These are phyloP conservation scores for Bonia amplexicaulis DNA, from an alignment of 176 grass and related monocot species.

Conservation along the genomic window DNA sequence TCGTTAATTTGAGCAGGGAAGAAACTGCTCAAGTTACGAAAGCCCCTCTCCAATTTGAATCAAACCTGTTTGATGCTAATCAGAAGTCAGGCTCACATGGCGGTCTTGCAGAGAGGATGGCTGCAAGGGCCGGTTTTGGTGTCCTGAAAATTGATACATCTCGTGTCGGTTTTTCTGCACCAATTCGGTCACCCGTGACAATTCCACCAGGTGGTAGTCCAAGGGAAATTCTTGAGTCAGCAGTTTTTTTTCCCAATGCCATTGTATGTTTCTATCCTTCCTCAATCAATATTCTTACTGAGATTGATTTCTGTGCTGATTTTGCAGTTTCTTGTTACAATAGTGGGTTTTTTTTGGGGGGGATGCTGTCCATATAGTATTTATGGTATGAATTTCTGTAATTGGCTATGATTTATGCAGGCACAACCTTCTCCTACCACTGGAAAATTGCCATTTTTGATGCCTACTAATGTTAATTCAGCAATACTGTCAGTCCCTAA, in stretches of 20 bases:
- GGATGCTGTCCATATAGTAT: background rate
- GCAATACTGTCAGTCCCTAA: background rate
- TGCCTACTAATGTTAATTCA: constrained; percentile 21
- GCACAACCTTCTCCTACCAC: constrained; percentile 81
- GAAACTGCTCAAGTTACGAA: constrained; percentile 33
- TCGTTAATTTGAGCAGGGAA: constrained; percentile 1
- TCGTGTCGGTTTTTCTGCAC: constrained; percentile 35
- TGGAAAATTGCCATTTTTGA: constrained; percentile 63
- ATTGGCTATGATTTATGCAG: constrained; percentile 45
- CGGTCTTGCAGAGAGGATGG: constrained; percentile 60
- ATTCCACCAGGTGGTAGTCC: constrained; percentile 86
- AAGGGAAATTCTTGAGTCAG: constrained; percentile 73
- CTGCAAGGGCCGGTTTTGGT: constrained; percentile 54
- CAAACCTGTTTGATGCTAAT: constrained; percentile 34
- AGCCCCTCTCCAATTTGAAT: constrained; percentile 26
- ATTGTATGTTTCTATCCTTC: constrained; percentile 41
- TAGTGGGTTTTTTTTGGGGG: background rate
- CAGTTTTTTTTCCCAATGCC: constrained; percentile 71
- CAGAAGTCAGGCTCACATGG: constrained; percentile 33
- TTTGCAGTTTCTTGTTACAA: background rate
- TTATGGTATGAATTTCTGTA: background rate
- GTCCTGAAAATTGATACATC: constrained; percentile 61
- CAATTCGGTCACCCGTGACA: constrained; percentile 53
- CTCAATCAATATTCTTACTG: background rate
- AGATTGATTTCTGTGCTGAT: background rate